Conservation (phyloP, 805 yeast genomes). For the Cyberlindnera mycetangii region DNA sequence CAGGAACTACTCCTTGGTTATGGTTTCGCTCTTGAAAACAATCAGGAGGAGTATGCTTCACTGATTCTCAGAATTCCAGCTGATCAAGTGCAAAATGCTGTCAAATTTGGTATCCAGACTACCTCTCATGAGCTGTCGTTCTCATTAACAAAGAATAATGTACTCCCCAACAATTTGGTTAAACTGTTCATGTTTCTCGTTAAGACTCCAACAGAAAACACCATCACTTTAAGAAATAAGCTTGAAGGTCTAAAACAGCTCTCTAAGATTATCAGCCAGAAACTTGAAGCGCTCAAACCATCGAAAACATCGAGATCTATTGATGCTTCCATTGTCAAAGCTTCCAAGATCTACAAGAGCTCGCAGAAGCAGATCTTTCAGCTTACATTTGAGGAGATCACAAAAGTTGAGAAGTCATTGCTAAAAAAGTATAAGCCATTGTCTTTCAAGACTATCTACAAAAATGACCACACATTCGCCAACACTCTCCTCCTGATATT, state of each 20-base stretch:
- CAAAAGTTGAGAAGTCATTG: slow-evolving; percentile 43
- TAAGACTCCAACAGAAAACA: slow-evolving; percentile 45
- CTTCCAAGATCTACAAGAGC: slow-evolving; percentile 43
- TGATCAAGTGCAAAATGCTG: slow-evolving; percentile 30
- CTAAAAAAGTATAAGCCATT: slow-evolving; percentile 43
- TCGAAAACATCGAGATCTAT: slow-evolving; percentile 22
- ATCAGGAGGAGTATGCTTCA: slow-evolving; percentile 55
- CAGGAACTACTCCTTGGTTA: slow-evolving; percentile 79
- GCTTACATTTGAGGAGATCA: slow-evolving; percentile 41
- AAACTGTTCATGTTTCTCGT: slow-evolving; percentile 54
- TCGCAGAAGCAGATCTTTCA: slow-evolving; percentile 49
- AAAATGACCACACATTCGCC: slow-evolving; percentile 50
- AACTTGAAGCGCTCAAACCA: slow-evolving; percentile 38
- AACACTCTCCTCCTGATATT: slow-evolving; percentile 53
- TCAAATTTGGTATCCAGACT: slow-evolving; percentile 37
- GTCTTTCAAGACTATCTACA: slow-evolving; percentile 56
- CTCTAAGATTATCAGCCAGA: slow-evolving; percentile 48
- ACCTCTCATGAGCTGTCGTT: slow-evolving; percentile 41
- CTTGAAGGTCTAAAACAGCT: slow-evolving; percentile 61
- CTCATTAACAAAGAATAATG: slow-evolving; percentile 31
- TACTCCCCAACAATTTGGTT: slow-evolving; percentile 44
- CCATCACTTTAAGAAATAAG: slow-evolving; percentile 48
- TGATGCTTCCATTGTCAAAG: slow-evolving; percentile 27
- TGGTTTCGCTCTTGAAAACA: slow-evolving; percentile 66
- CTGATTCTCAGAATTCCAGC: slow-evolving; percentile 54